Evolutionary conservation across 2,329 filamentous ascomycete species (phyloP).

Genomic region (Penicillium freii): DNA sequence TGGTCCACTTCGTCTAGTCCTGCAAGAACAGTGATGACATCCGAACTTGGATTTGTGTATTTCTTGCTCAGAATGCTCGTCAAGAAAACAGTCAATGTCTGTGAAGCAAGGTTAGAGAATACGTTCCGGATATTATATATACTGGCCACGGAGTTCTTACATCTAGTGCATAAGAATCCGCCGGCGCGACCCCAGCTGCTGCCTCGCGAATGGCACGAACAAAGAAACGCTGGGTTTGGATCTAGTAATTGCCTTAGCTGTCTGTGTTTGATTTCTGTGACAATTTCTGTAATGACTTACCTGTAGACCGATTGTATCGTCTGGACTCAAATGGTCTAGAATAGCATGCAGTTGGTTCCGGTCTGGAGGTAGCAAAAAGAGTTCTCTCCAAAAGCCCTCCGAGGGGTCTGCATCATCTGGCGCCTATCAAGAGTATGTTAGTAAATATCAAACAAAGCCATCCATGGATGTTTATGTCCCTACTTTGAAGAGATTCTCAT

Average conservation of each 20-base stretch:
- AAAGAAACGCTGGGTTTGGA: slow-evolving; percentile 76
- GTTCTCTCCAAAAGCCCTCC: slow-evolving; percentile 93
- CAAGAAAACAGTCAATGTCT: slow-evolving; percentile 90
- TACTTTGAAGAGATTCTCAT: slow-evolving; percentile 74
- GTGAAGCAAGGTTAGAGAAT: slow-evolving; percentile 44
- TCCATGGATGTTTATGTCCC: slow-evolving; percentile 9
- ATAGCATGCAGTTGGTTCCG: slow-evolving; percentile 64
- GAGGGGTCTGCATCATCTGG: slow-evolving; percentile 67
- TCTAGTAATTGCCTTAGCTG: slow-evolving; percentile 37
- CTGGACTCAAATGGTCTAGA: slow-evolving; percentile 67
- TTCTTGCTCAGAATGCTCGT: slow-evolving; percentile 78
- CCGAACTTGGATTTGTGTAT: slow-evolving; percentile 92
- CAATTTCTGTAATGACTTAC: slow-evolving; percentile 35
- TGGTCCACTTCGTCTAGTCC: slow-evolving; percentile 85
- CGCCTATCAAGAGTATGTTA: slow-evolving; percentile 48
- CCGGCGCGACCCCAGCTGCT: slow-evolving; percentile 58
- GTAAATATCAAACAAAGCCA: slow-evolving; percentile 1
- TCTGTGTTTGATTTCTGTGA: not conserved
- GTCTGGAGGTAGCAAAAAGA: slow-evolving; percentile 87
- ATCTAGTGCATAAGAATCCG: slow-evolving; percentile 79
- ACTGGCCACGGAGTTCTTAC: slow-evolving; percentile 49
- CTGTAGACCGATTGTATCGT: slow-evolving; percentile 74
- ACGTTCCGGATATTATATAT: not conserved
- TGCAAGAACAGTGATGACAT: slow-evolving; percentile 85
- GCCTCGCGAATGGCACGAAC: slow-evolving; percentile 67